A percentile compares a stretch with the other conserved stretches of the same genome.
Evolutionary conservation across 805 yeast genomes (phyloP).

Genomic region (Saccharomycopsis fermentans): DNA sequence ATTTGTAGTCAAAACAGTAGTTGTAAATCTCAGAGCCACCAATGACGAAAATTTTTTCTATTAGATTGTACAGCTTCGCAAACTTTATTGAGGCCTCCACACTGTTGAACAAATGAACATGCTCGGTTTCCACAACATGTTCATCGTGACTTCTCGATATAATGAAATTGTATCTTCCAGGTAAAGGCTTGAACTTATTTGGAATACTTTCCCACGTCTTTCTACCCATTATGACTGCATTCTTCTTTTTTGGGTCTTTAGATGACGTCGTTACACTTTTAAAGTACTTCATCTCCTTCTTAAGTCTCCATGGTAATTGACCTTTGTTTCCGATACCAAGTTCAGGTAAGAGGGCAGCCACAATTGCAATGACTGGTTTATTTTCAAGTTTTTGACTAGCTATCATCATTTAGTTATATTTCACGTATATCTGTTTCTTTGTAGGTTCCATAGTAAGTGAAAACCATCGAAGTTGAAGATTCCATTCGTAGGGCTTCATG

Average conservation of each 20-base stretch:
- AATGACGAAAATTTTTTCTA: constrained; percentile 66
- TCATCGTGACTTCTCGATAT: constrained; percentile 41
- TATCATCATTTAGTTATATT: background rate
- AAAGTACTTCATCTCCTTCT: constrained; percentile 80
- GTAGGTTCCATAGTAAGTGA: too few species aligned
- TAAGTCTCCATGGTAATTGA: constrained; percentile 76
- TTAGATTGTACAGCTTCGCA: constrained; percentile 22
- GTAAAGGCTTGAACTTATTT: constrained; percentile 68
- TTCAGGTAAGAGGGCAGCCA: constrained; percentile 75
- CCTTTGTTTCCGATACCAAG: constrained; percentile 83
- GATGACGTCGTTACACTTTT: constrained; percentile 52
- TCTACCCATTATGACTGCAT: constrained; percentile 93
- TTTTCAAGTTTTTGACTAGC: background rate
- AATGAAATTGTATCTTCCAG: constrained; percentile 64
- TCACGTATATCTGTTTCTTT: too few species aligned
- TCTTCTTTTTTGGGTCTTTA: constrained; percentile 26
- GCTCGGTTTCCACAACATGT: constrained; percentile 15
- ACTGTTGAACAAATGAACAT: constrained; percentile 31
- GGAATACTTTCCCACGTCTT: constrained; percentile 96
- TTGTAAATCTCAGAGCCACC: constrained; percentile 90
- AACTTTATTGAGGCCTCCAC: constrained; percentile 33
- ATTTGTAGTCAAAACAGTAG: constrained; percentile 33
- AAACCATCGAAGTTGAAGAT: too few species aligned
- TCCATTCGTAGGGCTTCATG: too few species aligned
- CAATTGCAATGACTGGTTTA: constrained; percentile 50